Base-by-base conservation (phyloP, 164 flowering plant genomes). In the Litsea cubeba region DNA sequence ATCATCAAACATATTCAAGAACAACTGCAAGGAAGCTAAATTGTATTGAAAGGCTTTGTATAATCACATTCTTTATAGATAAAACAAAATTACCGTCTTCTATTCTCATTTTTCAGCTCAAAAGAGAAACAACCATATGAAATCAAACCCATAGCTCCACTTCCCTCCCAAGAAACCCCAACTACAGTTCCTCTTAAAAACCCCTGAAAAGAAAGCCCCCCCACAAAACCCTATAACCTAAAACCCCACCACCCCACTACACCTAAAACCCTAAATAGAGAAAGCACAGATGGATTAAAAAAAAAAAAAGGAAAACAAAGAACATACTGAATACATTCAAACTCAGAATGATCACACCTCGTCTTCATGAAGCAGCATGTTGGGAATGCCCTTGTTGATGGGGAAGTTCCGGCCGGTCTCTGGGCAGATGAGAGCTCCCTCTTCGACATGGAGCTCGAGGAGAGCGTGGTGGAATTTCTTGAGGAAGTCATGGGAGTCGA, bases 331-430 rank as follows among this genome's bases (percentile, higher is more conserved):
- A 10, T 20, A 17, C 14, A 65, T 65, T 30, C 18, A 10, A 15
- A 30, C 3, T 30, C 46, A 14, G 28, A 5, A 66, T 28, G 17
- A 18, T 65, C 70, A 88, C 69, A 93, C 95, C 79, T 93, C 98
- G 71, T 95, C 99, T 81, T 95, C 98, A 65, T 90, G 94, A 22
- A 95, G 95, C 22, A 95, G 88, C 99, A 93, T 91, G 78, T 95
- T 95, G 32, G 98, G 98, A 50, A 95, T 91, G 2, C 99, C 98
- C 74, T 91, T 91, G 30, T n/a, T 85, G 35, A 92, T 92, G 1
- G 91, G 92, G 72, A 95, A 95, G 28, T 81, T 77, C 11, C 95
- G 77, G 0, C 91, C 95, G 2, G 96, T 90, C 79, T 91, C 92
- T 0, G 99, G 98, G 76, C 98, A 95, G 35, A 95, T 82, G 17